phyloP scores from a whole-genome alignment of 2,329 filamentous ascomycete genomes.

The Monosporascus sp. region DNA sequence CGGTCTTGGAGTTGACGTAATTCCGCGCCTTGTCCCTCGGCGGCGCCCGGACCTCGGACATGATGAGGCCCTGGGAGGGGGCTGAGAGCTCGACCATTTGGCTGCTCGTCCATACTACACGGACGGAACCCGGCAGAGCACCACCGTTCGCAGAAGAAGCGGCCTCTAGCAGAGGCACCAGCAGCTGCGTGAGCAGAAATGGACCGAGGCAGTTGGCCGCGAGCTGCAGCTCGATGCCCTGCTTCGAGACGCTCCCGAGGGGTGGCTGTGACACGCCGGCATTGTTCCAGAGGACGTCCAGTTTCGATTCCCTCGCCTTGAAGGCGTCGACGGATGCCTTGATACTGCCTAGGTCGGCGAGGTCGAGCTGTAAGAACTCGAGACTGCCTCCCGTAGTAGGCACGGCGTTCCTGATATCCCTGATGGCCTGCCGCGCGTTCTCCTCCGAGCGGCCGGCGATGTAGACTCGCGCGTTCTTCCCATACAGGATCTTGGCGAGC shows the following conservation, averaged over 20 bases:
- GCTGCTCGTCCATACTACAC: constrained; percentile 13
- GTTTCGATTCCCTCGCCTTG: constrained; percentile 6
- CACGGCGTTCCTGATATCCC: not conserved
- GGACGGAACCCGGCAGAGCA: constrained; percentile 1
- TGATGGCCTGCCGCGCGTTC: constrained; percentile 8
- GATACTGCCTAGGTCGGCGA: constrained; percentile 12
- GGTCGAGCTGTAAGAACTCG: constrained; percentile 11
- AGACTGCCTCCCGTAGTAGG: constrained; percentile 2
- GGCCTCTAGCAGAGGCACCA: constrained; percentile 25
- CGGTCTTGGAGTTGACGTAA: constrained; percentile 15
- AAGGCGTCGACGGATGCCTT: constrained; percentile 7
- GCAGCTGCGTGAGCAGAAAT: constrained; percentile 28
- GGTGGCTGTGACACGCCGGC: constrained; percentile 16
- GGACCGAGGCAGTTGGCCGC: constrained; percentile 30
- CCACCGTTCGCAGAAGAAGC: constrained; percentile 9
- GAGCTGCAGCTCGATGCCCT: constrained; percentile 30
- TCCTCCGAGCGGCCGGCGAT: constrained; percentile 11
- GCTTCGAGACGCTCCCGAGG: constrained; percentile 17
- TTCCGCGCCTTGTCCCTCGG: constrained; percentile 7
- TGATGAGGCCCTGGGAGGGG: constrained; percentile 8
- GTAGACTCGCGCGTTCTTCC: constrained; percentile 7
- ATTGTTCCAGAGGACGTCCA: constrained; percentile 18
- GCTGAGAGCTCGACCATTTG: constrained; percentile 14
- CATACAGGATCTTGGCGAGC: constrained; percentile 11
- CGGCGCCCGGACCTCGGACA: constrained; percentile 11